Percentiles rank a stretch among this genome's conserved stretches.
These are phyloP conservation scores for Mallotus japonicus DNA, from an alignment of 441 rosid genomes.

Conservation along the genomic window DNA sequence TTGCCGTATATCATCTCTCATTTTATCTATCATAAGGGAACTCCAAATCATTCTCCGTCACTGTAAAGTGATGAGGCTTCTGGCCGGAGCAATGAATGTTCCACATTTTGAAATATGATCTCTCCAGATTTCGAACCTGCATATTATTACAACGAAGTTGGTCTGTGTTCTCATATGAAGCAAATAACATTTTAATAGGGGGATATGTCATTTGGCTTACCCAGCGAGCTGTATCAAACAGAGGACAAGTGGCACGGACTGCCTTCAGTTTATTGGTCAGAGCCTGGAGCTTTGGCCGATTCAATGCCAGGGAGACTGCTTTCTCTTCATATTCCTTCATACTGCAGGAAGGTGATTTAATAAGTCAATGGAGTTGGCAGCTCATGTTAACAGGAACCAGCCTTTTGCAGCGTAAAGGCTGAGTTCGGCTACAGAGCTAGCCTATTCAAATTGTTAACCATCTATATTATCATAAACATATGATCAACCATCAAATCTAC, in stretches of 20 bases:
- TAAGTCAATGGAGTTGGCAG: neutral
- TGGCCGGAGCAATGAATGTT: conserved; percentile 70
- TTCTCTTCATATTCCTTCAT: conserved; percentile 93
- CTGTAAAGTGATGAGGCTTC: conserved; percentile 80
- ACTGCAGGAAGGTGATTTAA: conserved; percentile 31
- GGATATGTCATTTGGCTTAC: conserved; percentile 38
- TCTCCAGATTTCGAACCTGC: conserved; percentile 90
- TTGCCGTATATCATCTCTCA: conserved; percentile 34
- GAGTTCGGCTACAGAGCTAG: too few relatives aligned
- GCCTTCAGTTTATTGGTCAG: conserved; percentile 67
- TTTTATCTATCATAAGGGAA: conserved; percentile 67
- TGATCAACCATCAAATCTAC: neutral
- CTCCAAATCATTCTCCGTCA: conserved; percentile 67
- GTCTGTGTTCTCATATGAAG: neutral
- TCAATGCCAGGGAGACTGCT: conserved; percentile 80
- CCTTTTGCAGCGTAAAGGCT: too few relatives aligned
- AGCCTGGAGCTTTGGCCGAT: conserved; percentile 67
- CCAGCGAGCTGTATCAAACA: conserved; percentile 93
- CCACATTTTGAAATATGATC: conserved; percentile 97
- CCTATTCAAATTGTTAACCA: neutral
- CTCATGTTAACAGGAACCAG: neutral
- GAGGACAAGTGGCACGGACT: conserved; percentile 77
- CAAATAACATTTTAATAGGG: neutral
- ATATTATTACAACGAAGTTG: conserved; percentile 1
- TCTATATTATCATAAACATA: neutral